Evolutionary conservation across 163 green algal genomes (phyloP).

Genomic region (Scenedesmus sp.): DNA sequence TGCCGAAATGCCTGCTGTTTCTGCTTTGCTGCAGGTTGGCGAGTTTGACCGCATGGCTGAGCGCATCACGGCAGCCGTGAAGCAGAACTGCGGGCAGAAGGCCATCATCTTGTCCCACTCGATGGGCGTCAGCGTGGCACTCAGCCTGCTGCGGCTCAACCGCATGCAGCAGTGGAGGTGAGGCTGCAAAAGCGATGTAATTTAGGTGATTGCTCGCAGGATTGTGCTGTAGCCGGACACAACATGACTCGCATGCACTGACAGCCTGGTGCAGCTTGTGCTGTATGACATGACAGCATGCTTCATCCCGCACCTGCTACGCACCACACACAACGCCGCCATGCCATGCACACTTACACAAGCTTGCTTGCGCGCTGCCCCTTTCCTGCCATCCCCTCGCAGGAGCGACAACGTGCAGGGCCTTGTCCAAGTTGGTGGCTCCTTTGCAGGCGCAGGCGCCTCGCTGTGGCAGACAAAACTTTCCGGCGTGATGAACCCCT

Average conservation of each 20-base stretch:
- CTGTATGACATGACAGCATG: not conserved
- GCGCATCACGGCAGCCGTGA: not conserved
- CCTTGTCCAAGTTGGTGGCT: not conserved
- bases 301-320: not conserved
- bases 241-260: no score
- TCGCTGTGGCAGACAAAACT: constrained; percentile 2
- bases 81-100: constrained; percentile 21
- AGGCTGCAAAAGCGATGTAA: not conserved
- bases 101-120: not conserved
- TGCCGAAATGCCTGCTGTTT: not conserved
- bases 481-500: not conserved
- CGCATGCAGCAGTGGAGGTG: constrained; percentile 4
- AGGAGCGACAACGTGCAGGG: not conserved
- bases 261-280: not conserved
- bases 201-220: no score
- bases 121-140: not conserved
- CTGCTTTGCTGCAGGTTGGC: not conserved
- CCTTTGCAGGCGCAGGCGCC: not conserved
- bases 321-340: not conserved
- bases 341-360: not conserved
- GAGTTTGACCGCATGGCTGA: constrained; percentile 21
- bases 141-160: not conserved
- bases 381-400: not conserved
- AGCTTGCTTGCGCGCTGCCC: not conserved
- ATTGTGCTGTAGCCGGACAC: not conserved